Base-by-base conservation (phyloP, 805 yeast species). In the Teunomyces cretensis region DNA sequence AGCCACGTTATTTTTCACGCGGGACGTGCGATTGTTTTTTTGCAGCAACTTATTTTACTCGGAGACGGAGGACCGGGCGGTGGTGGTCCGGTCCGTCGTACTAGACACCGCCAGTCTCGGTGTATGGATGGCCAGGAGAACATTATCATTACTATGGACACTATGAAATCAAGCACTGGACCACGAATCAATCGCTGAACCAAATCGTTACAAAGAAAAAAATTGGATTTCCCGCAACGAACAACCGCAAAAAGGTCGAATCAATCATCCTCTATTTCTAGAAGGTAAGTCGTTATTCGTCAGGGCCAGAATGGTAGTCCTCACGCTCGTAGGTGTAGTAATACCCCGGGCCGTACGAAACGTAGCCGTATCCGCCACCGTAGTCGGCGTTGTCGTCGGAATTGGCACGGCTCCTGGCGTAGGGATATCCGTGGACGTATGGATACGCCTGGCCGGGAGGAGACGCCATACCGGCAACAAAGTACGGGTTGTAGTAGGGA, bases 401-500 rank as follows among this genome's bases (percentile, higher is more conserved):
- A 14, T 24, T 24, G 14, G 26, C 27, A n/a, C 38, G 28, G 27
- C 38, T 35, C 11, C 38, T 24, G 6, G 38, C 9, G 13, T 35
- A 35, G 12, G 38, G 27, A 9, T 4, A 33, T 2, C 36, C 36
- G 15, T 13, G 13, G 28, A 39, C 27, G 13, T 26, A 28, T 27
- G 27, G 19, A 13, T 27, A 17, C 22, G 30, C 24, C 33, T 27
- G 33, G 17, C 33, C 16, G 5, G 27, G 13, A 11, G 15, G 33
- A 17, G 28, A n/a, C n/a, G 22, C 14, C n/a, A 14, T 13, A 6
- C 30, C 41, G 12, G 41, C 31, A 9, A 27, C 16, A 33, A 42
- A 46, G 44, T 41, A 47, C 14, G 52, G 52, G 42, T 43, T 43
- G 42, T 40, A 46, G 43, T 37, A 46, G 15, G 46, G 49, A n/a